Percentiles rank a stretch among this genome's conserved stretches.
Conservation (phyloP, 2,329 filamentous ascomycete species). For the Diaporthe sp. region DNA sequence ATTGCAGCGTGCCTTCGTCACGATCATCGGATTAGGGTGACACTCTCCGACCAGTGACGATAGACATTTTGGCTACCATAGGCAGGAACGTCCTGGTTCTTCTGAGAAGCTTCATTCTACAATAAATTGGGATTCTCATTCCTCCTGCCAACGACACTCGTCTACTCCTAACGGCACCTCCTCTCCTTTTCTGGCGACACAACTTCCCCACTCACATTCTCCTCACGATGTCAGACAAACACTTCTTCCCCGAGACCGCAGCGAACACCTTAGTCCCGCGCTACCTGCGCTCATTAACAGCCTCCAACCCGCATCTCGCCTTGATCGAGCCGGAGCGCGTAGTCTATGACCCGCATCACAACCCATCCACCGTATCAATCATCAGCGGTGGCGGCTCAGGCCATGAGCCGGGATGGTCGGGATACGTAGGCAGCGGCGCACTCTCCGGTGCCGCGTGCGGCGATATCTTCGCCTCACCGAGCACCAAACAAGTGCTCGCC, state of each 20-base stretch:
- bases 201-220: not conserved
- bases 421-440: constrained; percentile 65
- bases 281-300: constrained; percentile 47
- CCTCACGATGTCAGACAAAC: constrained; percentile 60
- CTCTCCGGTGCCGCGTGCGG: constrained; percentile 77
- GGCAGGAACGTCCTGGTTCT: not conserved
- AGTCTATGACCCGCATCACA: constrained; percentile 59
- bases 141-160: not conserved
- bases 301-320: constrained; percentile 8
- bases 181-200: not conserved
- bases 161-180: not conserved
- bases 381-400: constrained; percentile 67
- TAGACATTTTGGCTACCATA: not conserved
- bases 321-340: constrained; percentile 16
- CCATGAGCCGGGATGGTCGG: constrained; percentile 63
- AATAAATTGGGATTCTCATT: not conserved
- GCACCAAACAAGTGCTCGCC: constrained; percentile 76
- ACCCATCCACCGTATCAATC: constrained; percentile 57
- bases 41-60: not conserved
- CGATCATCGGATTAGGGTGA: not conserved
- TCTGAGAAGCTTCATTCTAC: not conserved
- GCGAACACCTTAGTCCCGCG: constrained; percentile 57
- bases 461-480: constrained; percentile 80
- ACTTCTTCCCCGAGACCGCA: constrained; percentile 62
- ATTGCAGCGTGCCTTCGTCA: not conserved